Percentiles rank a stretch among this genome's conserved stretches.
These are phyloP conservation scores for Carpinus viminea DNA, from an alignment of 306 rosid species.

Conservation along the genomic window DNA sequence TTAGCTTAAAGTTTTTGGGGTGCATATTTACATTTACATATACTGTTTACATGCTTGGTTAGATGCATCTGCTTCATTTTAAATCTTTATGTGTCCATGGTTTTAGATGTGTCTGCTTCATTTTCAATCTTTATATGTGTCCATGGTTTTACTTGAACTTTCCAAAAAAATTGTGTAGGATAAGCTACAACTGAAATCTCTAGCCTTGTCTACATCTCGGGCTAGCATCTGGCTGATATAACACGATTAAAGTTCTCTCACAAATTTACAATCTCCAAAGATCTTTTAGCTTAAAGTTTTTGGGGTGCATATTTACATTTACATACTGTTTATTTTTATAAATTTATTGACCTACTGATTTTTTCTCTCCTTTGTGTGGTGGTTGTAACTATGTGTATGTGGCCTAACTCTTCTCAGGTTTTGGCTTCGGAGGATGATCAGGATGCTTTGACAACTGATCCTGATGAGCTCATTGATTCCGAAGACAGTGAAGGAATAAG, in stretches of 20 bases:
- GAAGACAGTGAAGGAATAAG: slow-evolving; percentile 97
- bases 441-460: slow-evolving; percentile 98
- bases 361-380: slow-evolving; percentile 31
- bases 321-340: background rate
- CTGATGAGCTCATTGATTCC: slow-evolving; percentile 90
- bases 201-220: background rate
- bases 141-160: background rate
- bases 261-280: background rate
- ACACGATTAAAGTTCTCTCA: background rate
- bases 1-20: background rate
- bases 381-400: slow-evolving; percentile 26
- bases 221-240: background rate
- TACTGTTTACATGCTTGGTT: background rate
- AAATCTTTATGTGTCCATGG: background rate
- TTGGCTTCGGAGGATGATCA: slow-evolving; percentile 96
- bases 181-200: background rate
- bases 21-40: background rate
- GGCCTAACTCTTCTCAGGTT: slow-evolving; percentile 54
- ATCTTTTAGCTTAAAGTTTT: background rate
- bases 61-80: background rate
- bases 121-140: background rate
- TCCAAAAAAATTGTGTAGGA: background rate
- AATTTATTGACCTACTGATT: background rate
- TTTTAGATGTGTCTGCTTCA: background rate
- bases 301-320: background rate